Conservation (phyloP, 306 rosid genomes). For the Styphnolobium japonicum region DNA sequence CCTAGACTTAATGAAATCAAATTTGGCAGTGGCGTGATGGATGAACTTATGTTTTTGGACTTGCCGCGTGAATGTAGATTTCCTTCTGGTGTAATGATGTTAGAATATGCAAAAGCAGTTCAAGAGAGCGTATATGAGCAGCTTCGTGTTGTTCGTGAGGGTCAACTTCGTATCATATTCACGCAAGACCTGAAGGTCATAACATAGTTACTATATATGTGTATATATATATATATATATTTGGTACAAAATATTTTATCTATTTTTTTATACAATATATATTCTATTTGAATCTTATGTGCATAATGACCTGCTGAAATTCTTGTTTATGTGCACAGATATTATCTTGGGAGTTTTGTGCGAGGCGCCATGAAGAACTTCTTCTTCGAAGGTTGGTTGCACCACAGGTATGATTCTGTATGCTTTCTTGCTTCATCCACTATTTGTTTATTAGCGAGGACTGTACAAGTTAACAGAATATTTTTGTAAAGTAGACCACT, state of each 20-base stretch:
- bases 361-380: slow-evolving; percentile 94
- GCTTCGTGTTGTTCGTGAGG: slow-evolving; percentile 97
- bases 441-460: not conserved
- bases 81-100: slow-evolving; percentile 76
- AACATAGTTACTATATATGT: not conserved
- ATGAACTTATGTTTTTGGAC: slow-evolving; percentile 88
- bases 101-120: slow-evolving; percentile 92
- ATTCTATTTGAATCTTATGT: not conserved
- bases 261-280: not conserved
- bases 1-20: slow-evolving; percentile 94
- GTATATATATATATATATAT: no score
- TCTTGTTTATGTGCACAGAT: slow-evolving; percentile 52
- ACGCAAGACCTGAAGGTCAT: slow-evolving; percentile 85
- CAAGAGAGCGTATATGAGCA: slow-evolving; percentile 97
- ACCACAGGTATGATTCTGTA: slow-evolving; percentile 72
- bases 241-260: no score
- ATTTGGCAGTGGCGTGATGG: slow-evolving; percentile 92
- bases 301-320: not conserved
- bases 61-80: slow-evolving; percentile 76
- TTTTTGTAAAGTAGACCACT: not conserved
- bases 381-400: slow-evolving; percentile 92
- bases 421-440: not conserved
- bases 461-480: no score
- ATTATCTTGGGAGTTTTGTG: slow-evolving; percentile 94
- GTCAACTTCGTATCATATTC: slow-evolving; percentile 88